These are phyloP conservation scores for Wickerhamiella infanticola DNA, from an alignment of 1,139 yeast species.

Conservation along the genomic window DNA sequence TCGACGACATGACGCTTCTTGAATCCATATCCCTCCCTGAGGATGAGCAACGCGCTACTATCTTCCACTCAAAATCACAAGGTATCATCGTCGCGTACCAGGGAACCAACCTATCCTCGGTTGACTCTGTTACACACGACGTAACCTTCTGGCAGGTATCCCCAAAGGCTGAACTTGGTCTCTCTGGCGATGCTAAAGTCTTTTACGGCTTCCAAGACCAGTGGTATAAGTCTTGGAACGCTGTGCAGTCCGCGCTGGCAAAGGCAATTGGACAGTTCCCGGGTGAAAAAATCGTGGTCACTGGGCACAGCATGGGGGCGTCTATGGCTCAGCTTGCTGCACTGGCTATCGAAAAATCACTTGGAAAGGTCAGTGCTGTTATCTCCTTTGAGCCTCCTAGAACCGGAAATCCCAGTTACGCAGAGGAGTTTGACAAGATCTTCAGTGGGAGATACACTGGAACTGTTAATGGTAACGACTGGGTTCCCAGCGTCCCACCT, in stretches of 20 bases:
- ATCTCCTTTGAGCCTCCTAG: neutral
- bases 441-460: slow-evolving; percentile 1
- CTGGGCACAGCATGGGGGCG: slow-evolving; percentile 2
- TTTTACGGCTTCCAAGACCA: neutral
- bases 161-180: neutral
- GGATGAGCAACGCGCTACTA: neutral
- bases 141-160: neutral
- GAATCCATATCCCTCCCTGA: neutral
- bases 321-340: slow-evolving; percentile 1
- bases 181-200: neutral
- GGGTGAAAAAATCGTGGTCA: neutral
- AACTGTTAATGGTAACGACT: neutral
- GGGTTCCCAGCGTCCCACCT: slow-evolving; percentile 1
- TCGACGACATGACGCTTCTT: neutral
- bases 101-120: neutral
- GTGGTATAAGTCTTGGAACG: neutral
- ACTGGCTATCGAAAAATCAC: neutral
- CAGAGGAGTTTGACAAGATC: neutral
- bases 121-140: neutral
- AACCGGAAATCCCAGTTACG: neutral
- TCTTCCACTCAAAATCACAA: neutral
- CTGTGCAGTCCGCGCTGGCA: neutral
- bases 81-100: slow-evolving; percentile 1
- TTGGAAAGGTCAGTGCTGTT: neutral
- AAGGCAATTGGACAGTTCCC: neutral